Base-by-base conservation (phyloP, 2,329 filamentous ascomycete genomes). In the Elsinoe ampelina region DNA sequence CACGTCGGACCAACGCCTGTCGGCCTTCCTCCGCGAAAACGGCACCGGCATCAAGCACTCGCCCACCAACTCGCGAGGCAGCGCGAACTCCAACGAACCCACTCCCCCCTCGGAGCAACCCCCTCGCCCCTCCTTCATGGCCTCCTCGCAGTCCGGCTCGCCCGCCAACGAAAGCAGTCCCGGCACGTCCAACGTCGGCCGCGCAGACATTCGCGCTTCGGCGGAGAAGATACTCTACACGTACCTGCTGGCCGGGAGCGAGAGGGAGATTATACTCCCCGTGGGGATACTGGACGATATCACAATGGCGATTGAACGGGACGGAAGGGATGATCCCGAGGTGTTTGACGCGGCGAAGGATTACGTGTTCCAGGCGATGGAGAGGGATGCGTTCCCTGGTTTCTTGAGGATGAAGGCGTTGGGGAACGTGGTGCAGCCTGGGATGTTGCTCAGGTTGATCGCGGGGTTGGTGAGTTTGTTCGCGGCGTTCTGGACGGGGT, bases 171-270 rank as follows among this genome's bases (percentile, higher is more conserved):
- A 87, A 11, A 88, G 84, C 67, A 95, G 90, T 11, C 89, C 89
- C 0, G 82, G 83, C 2, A 87, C 95, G 26, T 30, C 26, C 67
- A 87, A 85, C 0, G 89, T 96, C 42, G 82, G 86, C n/a, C 81
- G 93, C 61, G 83, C 89, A 61, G 93, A 98, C 67, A 90, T 98
- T 63, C 83, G 90, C 58, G 87, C 90, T 8, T 95, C 89, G 2
- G 95, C 95, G 0, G 93, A 97, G 75, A 96, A 95, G 79, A 96
- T 98, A 52, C 80, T 98, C n/a, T 98, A 96, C 74, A 97, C 92
- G 1, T 98, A 93, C 68, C 78, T 98, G 5, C 82, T 98, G 1
- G 90, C 91, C 0, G 91, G 90, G n/a, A 89, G 93, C 0, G 93
- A 98, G 74, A 84, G 95, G 63, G 93, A 98, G 72, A 97, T 98